Evolutionary conservation across 2,329 filamentous ascomycete genomes (phyloP).

Genomic region (Kalmusia sp.): DNA sequence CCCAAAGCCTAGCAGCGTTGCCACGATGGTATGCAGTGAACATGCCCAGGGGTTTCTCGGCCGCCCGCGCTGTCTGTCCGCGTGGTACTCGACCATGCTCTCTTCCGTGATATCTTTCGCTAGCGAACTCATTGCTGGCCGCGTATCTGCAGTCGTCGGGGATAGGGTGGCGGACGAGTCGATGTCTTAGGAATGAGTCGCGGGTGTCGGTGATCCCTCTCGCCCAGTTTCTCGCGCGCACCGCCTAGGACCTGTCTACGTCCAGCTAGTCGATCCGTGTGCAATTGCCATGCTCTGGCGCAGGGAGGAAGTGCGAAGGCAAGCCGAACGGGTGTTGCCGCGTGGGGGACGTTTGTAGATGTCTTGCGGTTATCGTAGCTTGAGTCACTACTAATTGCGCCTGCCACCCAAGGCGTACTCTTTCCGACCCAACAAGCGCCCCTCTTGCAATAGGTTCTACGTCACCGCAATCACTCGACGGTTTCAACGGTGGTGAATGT

Average conservation of each 20-base stretch:
- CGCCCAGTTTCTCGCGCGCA: constrained; percentile 14
- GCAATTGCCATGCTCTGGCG: constrained; percentile 27
- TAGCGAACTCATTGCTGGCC: constrained; percentile 21
- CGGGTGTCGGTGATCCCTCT: constrained; percentile 17
- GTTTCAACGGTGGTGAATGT: too few species aligned
- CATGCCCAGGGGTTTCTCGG: constrained; percentile 67
- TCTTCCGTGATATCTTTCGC: constrained; percentile 39
- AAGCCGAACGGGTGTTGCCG: constrained; percentile 50
- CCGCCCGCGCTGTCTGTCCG: constrained; percentile 51
- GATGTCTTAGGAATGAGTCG: constrained; percentile 17
- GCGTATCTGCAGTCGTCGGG: constrained; percentile 27
- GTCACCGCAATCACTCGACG: too few species aligned
- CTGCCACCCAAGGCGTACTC: too few species aligned
- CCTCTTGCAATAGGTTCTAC: too few species aligned
- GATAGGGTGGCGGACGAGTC: constrained; percentile 14
- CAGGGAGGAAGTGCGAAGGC: constrained; percentile 28
- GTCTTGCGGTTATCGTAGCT: too few species aligned
- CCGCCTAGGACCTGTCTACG: constrained; percentile 3
- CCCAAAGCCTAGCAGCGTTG: constrained; percentile 61
- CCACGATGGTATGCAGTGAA: constrained; percentile 63
- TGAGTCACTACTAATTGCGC: too few species aligned
- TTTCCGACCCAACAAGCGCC: too few species aligned
- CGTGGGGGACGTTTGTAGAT: constrained; percentile 33
- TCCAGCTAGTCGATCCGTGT: constrained; percentile 8
- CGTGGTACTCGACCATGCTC: constrained; percentile 34